These are phyloP conservation scores for Globisporangium cylindrosporum DNA, from an alignment of 352 stramenopile species.

Conservation along the genomic window DNA sequence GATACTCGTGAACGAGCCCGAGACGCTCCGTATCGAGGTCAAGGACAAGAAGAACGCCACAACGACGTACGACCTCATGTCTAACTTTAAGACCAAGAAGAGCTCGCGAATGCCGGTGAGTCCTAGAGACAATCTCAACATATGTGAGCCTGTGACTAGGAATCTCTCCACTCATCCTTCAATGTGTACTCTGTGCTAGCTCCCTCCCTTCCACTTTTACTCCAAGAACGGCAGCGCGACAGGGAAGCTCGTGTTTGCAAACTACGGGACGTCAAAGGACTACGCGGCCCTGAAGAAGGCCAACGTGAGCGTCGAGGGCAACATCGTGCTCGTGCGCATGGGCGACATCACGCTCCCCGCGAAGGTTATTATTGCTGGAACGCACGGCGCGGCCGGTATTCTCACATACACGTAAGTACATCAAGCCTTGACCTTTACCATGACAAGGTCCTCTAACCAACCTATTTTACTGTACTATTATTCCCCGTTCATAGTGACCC, in stretches of 20 bases:
- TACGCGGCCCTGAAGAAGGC: conserved; percentile 53
- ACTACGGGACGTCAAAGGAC: conserved; percentile 68
- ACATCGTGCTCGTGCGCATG: conserved; percentile 61
- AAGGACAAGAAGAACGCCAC: conserved; percentile 10
- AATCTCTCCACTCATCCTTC: neutral
- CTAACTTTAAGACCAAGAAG: conserved; percentile 31
- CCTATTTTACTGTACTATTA: neutral
- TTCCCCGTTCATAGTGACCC: conserved; percentile 42
- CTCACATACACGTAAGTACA: conserved; percentile 74
- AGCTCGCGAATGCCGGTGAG: conserved; percentile 28
- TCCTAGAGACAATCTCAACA: neutral
- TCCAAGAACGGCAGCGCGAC: conserved; percentile 64
- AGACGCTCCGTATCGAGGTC: conserved; percentile 53
- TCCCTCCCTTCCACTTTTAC: conserved; percentile 80
- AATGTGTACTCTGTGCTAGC: conserved; percentile 16
- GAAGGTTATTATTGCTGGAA: conserved; percentile 66
- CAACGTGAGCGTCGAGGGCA: conserved; percentile 47
- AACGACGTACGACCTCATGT: conserved; percentile 29
- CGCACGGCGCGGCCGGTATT: conserved; percentile 54
- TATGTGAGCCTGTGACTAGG: neutral
- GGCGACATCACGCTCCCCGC: conserved; percentile 62
- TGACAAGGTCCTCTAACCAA: neutral
- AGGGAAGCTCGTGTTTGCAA: conserved; percentile 66
- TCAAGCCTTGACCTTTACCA: neutral
- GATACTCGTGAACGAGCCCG: conserved; percentile 70